Evolutionary conservation across 768 basidiomycete species (phyloP), one percentile per base, ranked within the genome.

Genomic region (Sutorius australiensis): DNA sequence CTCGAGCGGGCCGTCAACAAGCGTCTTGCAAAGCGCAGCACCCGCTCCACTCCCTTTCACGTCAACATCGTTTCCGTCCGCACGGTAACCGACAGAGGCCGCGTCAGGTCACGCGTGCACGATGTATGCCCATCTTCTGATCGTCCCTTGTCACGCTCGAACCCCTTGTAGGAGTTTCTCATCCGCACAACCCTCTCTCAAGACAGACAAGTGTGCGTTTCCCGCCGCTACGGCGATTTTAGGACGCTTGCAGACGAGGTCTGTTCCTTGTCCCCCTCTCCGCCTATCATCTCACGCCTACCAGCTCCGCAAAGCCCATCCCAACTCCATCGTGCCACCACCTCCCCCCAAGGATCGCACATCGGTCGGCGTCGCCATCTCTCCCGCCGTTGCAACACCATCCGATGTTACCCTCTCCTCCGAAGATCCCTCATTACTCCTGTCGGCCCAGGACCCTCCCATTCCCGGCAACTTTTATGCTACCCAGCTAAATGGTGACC

Each of bases 151-250:
- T 34, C 27, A 2, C 40, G 7, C 33, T 59, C 51, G 38, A 59
- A 44, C 51, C 45, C 39, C 33, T 14, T 45, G 16, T 62, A 98
- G 89, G 97, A 98, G 78, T 99, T 99, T 67, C 85, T 99, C 60
- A 83, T 99, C 30, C 83, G 92, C 30, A 98, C 95, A 0, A 79
- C 86, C 14, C 79, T 93, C 38, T 80, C 83, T 6, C 77, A 82
- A 13, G 78, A 78, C 56, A 78, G 76, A 3, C 94, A 97, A 58
- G 79, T 92, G 2, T 93, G 83, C 69, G 97, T 98, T 5, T 89
- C 92, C 1, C 80, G 97, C 52, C 79, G 97, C 57, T 94, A 98
- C 67, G 95, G 95, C 7, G 97, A 99, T 68, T 99, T 99, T 69
- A 87, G 77, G 66, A 89, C 92, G 2, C 79, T 99, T 16, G 84